Conservation (phyloP, 352 stramenopile genomes). For the Phytophthora cryptogea region DNA sequence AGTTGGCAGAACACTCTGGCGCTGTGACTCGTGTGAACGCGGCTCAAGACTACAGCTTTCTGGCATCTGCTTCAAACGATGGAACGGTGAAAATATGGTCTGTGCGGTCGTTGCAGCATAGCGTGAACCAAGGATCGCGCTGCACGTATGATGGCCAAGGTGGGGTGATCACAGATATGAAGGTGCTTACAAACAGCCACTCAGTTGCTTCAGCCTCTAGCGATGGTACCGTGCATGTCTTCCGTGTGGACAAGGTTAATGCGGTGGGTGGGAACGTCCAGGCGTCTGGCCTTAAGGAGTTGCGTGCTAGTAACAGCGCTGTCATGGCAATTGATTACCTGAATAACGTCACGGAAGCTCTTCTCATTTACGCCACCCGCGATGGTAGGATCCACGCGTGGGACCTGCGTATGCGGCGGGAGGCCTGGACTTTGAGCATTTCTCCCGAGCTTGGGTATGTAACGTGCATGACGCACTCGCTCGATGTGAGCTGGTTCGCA, state of each 20-base stretch:
- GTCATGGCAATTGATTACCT: slow-evolving; percentile 96
- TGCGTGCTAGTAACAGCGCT: slow-evolving; percentile 88
- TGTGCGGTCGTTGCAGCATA: slow-evolving; percentile 92
- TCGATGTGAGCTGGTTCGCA: slow-evolving; percentile 95
- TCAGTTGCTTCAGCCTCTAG: slow-evolving; percentile 92
- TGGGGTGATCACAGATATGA: slow-evolving; percentile 92
- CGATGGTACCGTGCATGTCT: slow-evolving; percentile 94
- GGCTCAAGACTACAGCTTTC: slow-evolving; percentile 95
- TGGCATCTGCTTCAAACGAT: slow-evolving; percentile 96
- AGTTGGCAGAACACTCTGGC: slow-evolving; percentile 92
- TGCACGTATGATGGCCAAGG: slow-evolving; percentile 94
- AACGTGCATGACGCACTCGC: slow-evolving; percentile 94
- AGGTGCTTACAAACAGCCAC: slow-evolving; percentile 96
- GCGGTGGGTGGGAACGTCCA: slow-evolving; percentile 72
- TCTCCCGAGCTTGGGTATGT: slow-evolving; percentile 95
- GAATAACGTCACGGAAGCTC: slow-evolving; percentile 93
- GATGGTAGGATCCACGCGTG: slow-evolving; percentile 89
- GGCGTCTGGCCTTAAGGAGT: slow-evolving; percentile 68
- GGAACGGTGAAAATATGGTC: slow-evolving; percentile 96
- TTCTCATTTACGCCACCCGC: slow-evolving; percentile 95
- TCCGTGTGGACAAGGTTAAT: slow-evolving; percentile 93
- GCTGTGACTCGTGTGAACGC: slow-evolving; percentile 94
- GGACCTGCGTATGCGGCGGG: slow-evolving; percentile 90
- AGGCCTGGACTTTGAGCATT: slow-evolving; percentile 94
- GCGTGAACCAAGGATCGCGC: slow-evolving; percentile 92